Percentiles rank a stretch among this genome's conserved stretches.
phyloP scores from a whole-genome alignment of 2,329 filamentous ascomycete species.

The Ambrosiella beaveri region DNA sequence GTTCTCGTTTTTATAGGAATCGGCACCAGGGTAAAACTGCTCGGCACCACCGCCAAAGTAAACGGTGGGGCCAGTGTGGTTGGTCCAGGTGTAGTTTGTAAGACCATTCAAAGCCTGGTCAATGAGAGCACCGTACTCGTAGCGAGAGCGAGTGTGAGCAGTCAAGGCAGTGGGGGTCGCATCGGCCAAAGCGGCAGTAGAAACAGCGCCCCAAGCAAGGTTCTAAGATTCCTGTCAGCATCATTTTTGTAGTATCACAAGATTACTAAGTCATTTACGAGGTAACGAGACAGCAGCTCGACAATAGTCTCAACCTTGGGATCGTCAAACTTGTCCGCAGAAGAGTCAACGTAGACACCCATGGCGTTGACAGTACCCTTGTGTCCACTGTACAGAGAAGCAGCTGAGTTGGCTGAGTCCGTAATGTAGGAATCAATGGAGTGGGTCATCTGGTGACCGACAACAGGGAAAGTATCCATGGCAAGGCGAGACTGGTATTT shows the following conservation, averaged over 20 bases:
- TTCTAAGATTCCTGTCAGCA: slow-evolving; percentile 18
- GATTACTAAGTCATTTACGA: slow-evolving; percentile 34
- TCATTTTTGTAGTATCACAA: background rate
- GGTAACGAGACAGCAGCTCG: slow-evolving; percentile 56
- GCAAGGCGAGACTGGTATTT: slow-evolving; percentile 61
- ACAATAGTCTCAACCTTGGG: slow-evolving; percentile 75
- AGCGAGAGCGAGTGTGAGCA: slow-evolving; percentile 54
- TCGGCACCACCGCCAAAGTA: slow-evolving; percentile 72
- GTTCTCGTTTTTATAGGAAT: slow-evolving; percentile 51
- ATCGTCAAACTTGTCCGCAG: slow-evolving; percentile 56
- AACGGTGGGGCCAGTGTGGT: slow-evolving; percentile 58
- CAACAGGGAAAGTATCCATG: slow-evolving; percentile 69
- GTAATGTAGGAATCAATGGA: slow-evolving; percentile 75
- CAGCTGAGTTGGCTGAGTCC: slow-evolving; percentile 71
- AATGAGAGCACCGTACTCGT: slow-evolving; percentile 53
- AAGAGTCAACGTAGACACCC: slow-evolving; percentile 64
- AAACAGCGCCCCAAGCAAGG: slow-evolving; percentile 48
- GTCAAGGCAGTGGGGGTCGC: slow-evolving; percentile 63
- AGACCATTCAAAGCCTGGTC: slow-evolving; percentile 62
- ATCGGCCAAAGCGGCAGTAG: slow-evolving; percentile 67
- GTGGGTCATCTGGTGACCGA: slow-evolving; percentile 81
- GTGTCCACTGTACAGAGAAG: slow-evolving; percentile 65
- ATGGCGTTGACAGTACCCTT: slow-evolving; percentile 72
- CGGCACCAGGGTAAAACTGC: slow-evolving; percentile 51
- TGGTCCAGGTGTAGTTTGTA: slow-evolving; percentile 66